A percentile compares a stretch with the other conserved stretches of the same genome.
These are phyloP conservation scores for Sanguinoderma infundibulare DNA, from an alignment of 1,284 basidiomycete genomes.

Conservation along the genomic window DNA sequence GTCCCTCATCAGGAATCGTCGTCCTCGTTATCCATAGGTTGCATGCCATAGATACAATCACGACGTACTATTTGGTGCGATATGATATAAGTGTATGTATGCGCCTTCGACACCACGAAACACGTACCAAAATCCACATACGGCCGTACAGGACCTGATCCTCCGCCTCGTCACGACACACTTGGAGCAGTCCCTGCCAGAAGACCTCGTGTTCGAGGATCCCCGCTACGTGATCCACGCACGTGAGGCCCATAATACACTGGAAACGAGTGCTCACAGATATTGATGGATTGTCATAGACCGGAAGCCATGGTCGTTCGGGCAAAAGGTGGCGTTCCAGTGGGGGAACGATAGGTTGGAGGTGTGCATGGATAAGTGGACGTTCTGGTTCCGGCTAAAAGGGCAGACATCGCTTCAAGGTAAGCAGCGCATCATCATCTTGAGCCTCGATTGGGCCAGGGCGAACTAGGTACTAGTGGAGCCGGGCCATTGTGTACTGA, in stretches of 20 bases:
- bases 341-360: conserved; percentile 29
- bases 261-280: background rate
- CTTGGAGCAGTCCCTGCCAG: conserved; percentile 20
- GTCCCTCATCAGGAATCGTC: background rate
- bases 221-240: conserved; percentile 24
- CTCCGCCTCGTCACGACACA: conserved; percentile 26
- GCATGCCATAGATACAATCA: conserved; percentile 20
- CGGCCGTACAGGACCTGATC: conserved; percentile 24
- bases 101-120: background rate
- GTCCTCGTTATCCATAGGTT: conserved; percentile 9
- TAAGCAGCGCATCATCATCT: too few relatives aligned
- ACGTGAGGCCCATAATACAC: conserved; percentile 19
- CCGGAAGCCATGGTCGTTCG: conserved; percentile 27
- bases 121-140: background rate
- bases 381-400: conserved; percentile 27
- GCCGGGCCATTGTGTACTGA: background rate
- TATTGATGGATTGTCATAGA: conserved; percentile 13
- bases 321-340: conserved; percentile 23
- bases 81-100: conserved; percentile 30
- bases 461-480: too few relatives aligned
- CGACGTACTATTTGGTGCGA: conserved; percentile 28
- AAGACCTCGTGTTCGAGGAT: conserved; percentile 23
- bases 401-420: background rate
- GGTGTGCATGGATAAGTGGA: conserved; percentile 33
- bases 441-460: too few relatives aligned